Base-by-base conservation (phyloP, 148 eudicot genomes). In the Silene uniflora region DNA sequence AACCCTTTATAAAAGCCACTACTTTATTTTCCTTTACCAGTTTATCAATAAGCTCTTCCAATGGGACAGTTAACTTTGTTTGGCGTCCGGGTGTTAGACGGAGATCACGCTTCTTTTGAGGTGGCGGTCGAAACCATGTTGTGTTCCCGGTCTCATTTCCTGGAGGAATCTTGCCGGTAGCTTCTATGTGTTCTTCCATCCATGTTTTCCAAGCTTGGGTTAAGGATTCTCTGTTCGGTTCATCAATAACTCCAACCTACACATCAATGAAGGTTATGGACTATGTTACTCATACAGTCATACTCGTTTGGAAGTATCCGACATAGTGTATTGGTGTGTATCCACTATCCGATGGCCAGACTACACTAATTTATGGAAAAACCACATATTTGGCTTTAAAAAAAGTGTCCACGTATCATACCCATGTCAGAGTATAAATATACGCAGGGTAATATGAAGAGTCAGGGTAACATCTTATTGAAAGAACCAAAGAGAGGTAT, bases 171-270 rank as follows among this genome's bases (percentile, higher is more conserved):
- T 91, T 94, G 47, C 98, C 98, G 0, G 90, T 84, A 39, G 87
- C 81, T 73, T 78, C 89, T 73, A 94, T 88, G 85, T 94, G 96
- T 74, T 91, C 98, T 86, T 94, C 97, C 93, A 94, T 84, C 98
- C 98, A 94, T 82, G 93, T 86, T 87, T 90, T 90, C 98, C 98
- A 94, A 22, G 96, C 91, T 80, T 90, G 88, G n/a, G 96, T 94
- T 77, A 94, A 75, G 76, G 93, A 84, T 73, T 86, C 80, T 83
- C 90, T 87, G 69, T 87, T 89, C 14, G 97, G 91, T 10, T 92
- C 88, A 67, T 90, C 93, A 58, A 91, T 82, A 62, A 90, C 75
- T 55, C 90, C 93, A 73, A 90, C 91, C 97, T 94, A 66, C 79
- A 73, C 46, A 54, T 24, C 73, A 61, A 47, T 18, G 8, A 62